These are phyloP conservation scores for Pythium aristosporum DNA, from an alignment of 352 stramenopile species.

Conservation along the genomic window DNA sequence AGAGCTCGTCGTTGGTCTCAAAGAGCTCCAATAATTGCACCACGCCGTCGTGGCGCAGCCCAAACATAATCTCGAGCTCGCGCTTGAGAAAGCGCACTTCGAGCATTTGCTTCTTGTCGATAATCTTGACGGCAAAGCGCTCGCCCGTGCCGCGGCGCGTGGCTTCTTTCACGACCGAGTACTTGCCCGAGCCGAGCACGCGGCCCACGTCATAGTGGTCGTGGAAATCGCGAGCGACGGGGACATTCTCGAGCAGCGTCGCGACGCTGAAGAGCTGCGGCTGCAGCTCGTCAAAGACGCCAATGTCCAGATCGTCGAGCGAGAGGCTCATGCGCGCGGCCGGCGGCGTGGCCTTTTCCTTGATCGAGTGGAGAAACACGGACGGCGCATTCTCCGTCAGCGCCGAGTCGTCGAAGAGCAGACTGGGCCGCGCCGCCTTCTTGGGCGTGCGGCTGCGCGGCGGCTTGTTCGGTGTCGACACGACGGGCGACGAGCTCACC, in stretches of 20 bases:
- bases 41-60: conserved; percentile 66
- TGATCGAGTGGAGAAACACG: conserved; percentile 65
- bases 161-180: conserved; percentile 74
- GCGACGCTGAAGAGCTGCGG: conserved; percentile 72
- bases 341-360: conserved; percentile 61
- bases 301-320: conserved; percentile 48
- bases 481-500: background rate
- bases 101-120: conserved; percentile 83
- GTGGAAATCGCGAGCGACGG: conserved; percentile 58
- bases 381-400: conserved; percentile 37
- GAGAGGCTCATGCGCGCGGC: conserved; percentile 53
- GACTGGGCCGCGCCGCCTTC: conserved; percentile 37
- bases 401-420: conserved; percentile 63
- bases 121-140: conserved; percentile 74
- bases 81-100: conserved; percentile 81
- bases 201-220: conserved; percentile 50
- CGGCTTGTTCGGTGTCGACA: conserved; percentile 12
- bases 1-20: conserved; percentile 70
- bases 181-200: conserved; percentile 73
- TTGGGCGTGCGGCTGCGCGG: conserved; percentile 23
- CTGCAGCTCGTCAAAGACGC: conserved; percentile 36
- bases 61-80: conserved; percentile 87
- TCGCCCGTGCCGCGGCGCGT: conserved; percentile 34
- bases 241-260: conserved; percentile 59
- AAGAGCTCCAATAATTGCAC: conserved; percentile 81